phyloP scores from a whole-genome alignment of 2,329 filamentous ascomycete species.

The Byssoonygena ceratinophila region DNA sequence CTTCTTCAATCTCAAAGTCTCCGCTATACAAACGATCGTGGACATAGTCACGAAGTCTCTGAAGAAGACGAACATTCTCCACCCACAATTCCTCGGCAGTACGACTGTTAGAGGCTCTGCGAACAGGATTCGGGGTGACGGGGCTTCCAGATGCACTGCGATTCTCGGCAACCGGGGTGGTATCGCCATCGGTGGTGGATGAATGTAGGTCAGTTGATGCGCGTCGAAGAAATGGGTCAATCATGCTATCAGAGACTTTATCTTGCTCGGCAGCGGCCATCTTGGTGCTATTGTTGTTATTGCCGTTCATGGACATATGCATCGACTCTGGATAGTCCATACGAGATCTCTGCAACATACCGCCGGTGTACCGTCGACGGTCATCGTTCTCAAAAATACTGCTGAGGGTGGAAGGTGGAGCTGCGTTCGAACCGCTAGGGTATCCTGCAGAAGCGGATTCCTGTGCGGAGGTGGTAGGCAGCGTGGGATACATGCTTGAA shows the following conservation, averaged over 20 bases:
- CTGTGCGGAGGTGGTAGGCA: conserved; percentile 50
- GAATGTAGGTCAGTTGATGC: conserved; percentile 4
- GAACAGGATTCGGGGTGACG: conserved; percentile 8
- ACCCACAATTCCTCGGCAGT: conserved; percentile 45
- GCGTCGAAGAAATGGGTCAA: conserved; percentile 35
- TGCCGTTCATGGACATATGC: conserved; percentile 28
- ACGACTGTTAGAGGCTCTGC: conserved; percentile 12
- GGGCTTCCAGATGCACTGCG: neutral
- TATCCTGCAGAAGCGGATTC: conserved; percentile 45
- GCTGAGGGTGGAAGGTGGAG: conserved; percentile 50
- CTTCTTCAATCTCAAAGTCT: conserved; percentile 38
- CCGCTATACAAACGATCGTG: conserved; percentile 45
- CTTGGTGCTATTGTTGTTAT: conserved; percentile 20
- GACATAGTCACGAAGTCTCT: conserved; percentile 49
- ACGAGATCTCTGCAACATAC: conserved; percentile 47
- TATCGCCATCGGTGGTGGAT: neutral
- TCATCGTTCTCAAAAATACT: conserved; percentile 51
- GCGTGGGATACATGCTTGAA: conserved; percentile 51
- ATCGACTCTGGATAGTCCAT: conserved; percentile 34
- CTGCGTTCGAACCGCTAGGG: conserved; percentile 43
- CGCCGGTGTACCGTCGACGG: conserved; percentile 51
- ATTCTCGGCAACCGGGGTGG: neutral
- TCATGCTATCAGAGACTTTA: conserved; percentile 30
- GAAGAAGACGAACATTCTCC: conserved; percentile 54
- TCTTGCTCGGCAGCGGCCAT: conserved; percentile 12